Percentiles rank a stretch among this genome's conserved stretches.
Evolutionary conservation across 1,284 basidiomycete genomes (phyloP).

Genomic region (Agroathelia rolfsii): DNA sequence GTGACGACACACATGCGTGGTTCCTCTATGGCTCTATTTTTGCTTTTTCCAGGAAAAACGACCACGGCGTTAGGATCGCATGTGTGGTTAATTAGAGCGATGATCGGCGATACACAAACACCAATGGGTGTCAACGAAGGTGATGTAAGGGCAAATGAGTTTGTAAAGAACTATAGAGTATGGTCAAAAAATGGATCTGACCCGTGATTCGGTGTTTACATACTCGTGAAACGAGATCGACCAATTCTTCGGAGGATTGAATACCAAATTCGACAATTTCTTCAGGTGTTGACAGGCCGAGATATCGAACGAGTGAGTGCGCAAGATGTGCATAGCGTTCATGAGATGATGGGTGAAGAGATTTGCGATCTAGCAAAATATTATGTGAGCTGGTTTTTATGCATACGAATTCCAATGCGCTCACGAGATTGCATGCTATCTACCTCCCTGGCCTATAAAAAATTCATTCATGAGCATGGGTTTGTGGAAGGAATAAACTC

Average conservation of each 20-base stretch:
- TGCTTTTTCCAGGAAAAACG: conserved; percentile 64
- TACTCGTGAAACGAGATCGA: conserved; percentile 65
- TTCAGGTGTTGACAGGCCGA: conserved; percentile 45
- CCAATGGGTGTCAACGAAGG: conserved; percentile 73
- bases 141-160: conserved; percentile 79
- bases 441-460: conserved; percentile 52
- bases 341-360: conserved; percentile 35
- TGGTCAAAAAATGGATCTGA: too few relatives aligned
- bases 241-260: conserved; percentile 46
- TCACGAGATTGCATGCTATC: conserved; percentile 68
- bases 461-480: conserved; percentile 4
- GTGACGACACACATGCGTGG: conserved; percentile 67
- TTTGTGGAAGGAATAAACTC: conserved; percentile 2
- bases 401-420: conserved; percentile 25
- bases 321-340: conserved; percentile 59
- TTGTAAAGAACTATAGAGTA: conserved; percentile 64
- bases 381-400: conserved; percentile 6
- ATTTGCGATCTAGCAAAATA: conserved; percentile 33
- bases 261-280: conserved; percentile 52
- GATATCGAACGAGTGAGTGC: conserved; percentile 59
- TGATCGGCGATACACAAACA: conserved; percentile 64
- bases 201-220: too few relatives aligned
- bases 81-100: conserved; percentile 85
- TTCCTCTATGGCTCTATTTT: conserved; percentile 29
- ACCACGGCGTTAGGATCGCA: conserved; percentile 86